These are phyloP conservation scores for Zymoseptoria passerinii DNA, from an alignment of 2,329 filamentous ascomycete species.

Conservation along the genomic window DNA sequence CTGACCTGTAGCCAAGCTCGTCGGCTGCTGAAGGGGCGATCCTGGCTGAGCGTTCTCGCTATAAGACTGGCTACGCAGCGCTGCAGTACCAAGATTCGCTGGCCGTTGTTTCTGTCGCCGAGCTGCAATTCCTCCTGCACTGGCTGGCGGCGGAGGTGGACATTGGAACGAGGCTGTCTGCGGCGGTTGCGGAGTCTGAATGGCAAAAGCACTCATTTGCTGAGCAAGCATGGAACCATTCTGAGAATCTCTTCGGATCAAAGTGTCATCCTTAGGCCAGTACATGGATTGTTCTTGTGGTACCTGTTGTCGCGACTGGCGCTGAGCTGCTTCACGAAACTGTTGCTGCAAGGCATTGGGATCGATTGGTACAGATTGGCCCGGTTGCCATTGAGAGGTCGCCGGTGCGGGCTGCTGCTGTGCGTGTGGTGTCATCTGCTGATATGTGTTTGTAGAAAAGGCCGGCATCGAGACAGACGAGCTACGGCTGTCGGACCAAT, in stretches of 20 bases:
- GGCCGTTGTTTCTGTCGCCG: conserved; percentile 33
- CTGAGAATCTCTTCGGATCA: conserved; percentile 24
- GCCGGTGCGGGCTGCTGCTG: conserved; percentile 10
- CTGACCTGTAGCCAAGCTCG: conserved; percentile 60
- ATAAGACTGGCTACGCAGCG: conserved; percentile 35
- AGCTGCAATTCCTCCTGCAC: conserved; percentile 33
- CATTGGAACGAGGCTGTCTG: conserved; percentile 27
- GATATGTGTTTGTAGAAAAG: conserved; percentile 9
- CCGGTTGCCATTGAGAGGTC: conserved; percentile 30
- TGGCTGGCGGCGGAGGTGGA: conserved; percentile 26
- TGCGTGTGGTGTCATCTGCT: conserved; percentile 7
- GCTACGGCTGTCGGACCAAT: conserved; percentile 28
- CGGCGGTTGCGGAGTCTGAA: conserved; percentile 26
- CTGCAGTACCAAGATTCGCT: conserved; percentile 35
- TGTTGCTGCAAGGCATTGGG: conserved; percentile 26
- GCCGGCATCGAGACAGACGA: conserved; percentile 21
- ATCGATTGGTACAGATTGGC: conserved; percentile 31
- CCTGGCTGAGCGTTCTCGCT: conserved; percentile 31
- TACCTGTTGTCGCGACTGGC: conserved; percentile 9
- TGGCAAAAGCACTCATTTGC: conserved; percentile 29
- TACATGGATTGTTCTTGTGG: conserved; percentile 25
- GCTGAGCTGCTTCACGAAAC: conserved; percentile 26
- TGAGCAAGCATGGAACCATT: conserved; percentile 27
- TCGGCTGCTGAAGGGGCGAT: conserved; percentile 36
- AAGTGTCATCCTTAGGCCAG: conserved; percentile 27